Evolutionary conservation across 352 stramenopile species (phyloP), one percentile per base, ranked within the genome.

Genomic region (Globisporangium carolinianum): DNA sequence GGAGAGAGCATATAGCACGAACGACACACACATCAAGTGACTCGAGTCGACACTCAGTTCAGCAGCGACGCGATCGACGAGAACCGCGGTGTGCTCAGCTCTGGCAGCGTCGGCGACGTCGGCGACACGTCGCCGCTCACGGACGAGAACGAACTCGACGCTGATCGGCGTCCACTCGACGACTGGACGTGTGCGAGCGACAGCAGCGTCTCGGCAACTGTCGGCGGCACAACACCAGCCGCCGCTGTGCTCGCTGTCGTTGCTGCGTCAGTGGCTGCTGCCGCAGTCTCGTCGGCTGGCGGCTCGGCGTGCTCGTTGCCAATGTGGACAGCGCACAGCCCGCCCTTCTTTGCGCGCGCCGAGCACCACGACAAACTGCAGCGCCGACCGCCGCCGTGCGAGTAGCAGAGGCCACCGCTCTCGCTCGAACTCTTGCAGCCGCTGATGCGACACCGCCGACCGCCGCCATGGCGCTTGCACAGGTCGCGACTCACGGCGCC

Each of bases 381-480:
- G 53, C 81, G 81, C 0, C 78, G 74, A 1, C 81, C 81, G 32
- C 81, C 81, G 12, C 81, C 81, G 57, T 91, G 81, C 54, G 74
- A 87, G 67, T 91, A 91, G 71, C 81, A 91, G 35, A 91, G 58
- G 0, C 81, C 81, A 7, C 81, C 81, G 47, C 78, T 89, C 69
- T 91, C 81, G 0, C 74, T 76, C 58, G 72, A 86, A 66, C 76
- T 87, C 65, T 86, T 89, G 66, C 78, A 91, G 53, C 76, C 78
- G 18, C 54, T 62, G 36, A 91, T 72, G 48, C 78, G 77, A 61
- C 80, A 91, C 1, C 80, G 78, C 3, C 80, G 76, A 1, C 80
- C 80, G n/a, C 80, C 80, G 14, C 80, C 80, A 63, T 91, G 80
- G 53, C 80, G 80, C 61, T 91, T 91, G 67, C 80, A 91, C 64